Conservation (phyloP, 768 basidiomycete genomes). For the Candolleomyces efflorescens region DNA sequence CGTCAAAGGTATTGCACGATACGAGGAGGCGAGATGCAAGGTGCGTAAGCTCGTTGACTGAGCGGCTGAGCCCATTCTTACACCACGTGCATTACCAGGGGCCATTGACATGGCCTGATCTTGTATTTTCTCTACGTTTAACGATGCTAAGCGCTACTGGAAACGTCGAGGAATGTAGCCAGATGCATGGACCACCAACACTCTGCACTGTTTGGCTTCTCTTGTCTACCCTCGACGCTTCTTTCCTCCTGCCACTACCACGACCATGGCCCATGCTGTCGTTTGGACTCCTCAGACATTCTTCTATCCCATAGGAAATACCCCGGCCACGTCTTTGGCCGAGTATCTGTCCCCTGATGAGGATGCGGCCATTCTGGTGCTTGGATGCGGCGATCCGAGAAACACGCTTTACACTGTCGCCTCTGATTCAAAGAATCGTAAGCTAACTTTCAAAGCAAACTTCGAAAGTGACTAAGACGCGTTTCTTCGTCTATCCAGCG, state of each 20-base stretch:
- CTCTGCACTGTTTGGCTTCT: too few relatives aligned
- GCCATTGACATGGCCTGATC: neutral
- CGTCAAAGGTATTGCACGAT: neutral
- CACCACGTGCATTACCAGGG: neutral
- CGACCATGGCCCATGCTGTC: conserved; percentile 39
- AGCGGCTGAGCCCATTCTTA: neutral
- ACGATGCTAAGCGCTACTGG: too few relatives aligned
- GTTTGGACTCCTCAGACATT: conserved; percentile 40
- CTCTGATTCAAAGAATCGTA: conserved; percentile 22
- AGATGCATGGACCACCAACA: too few relatives aligned
- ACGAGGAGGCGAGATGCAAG: neutral
- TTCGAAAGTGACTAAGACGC: neutral
- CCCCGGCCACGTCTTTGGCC: conserved; percentile 47
- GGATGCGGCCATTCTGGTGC: conserved; percentile 43
- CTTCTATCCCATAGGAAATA: conserved; percentile 61
- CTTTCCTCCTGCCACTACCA: neutral
- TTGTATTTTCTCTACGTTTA: neutral
- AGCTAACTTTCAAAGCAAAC: conserved; percentile 4
- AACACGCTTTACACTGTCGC: conserved; percentile 48
- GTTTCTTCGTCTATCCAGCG: neutral
- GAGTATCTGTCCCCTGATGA: conserved; percentile 43
- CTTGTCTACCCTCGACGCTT: neutral
- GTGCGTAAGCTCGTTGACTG: neutral
- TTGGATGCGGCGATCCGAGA: conserved; percentile 56
- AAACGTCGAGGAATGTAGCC: too few relatives aligned